Conservation (phyloP, 176 grass and related monocot species). For the Avena sativa region DNA sequence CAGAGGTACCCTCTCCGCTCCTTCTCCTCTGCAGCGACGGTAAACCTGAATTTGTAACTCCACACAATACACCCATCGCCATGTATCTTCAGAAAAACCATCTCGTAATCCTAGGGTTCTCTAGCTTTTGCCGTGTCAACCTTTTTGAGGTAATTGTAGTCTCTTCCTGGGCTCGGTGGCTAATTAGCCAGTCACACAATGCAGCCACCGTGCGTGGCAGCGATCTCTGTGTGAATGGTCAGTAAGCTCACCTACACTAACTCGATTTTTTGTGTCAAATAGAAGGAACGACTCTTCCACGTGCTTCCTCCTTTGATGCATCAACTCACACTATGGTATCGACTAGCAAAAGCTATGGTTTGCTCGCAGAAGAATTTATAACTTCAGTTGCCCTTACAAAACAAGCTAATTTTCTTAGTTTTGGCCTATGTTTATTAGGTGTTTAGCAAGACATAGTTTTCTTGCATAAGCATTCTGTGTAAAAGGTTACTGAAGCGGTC, state of each 20-base stretch:
- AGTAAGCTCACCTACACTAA: constrained; percentile 60
- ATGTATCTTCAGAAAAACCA: neutral
- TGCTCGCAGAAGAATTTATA: neutral
- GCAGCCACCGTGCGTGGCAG: constrained; percentile 30
- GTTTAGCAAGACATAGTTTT: constrained; percentile 34
- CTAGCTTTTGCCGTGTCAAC: neutral
- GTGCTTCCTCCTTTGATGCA: constrained; percentile 34
- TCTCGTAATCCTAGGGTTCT: neutral
- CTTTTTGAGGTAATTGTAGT: neutral
- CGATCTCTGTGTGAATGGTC: constrained; percentile 63
- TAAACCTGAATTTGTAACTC: neutral
- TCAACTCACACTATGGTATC: constrained; percentile 33
- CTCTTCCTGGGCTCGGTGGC: constrained; percentile 33
- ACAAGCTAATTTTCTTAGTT: neutral
- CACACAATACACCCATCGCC: neutral
- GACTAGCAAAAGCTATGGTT: neutral
- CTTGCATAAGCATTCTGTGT: neutral
- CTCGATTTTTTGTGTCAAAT: constrained; percentile 43
- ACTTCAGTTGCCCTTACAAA: neutral
- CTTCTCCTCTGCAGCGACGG: neutral
- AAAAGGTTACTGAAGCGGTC: neutral
- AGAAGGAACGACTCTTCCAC: constrained; percentile 28
- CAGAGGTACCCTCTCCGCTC: neutral
- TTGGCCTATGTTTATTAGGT: neutral
- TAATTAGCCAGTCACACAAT: constrained; percentile 68